Evolutionary conservation across 1,284 basidiomycete genomes (phyloP).

Genomic region (Ceratobasidium sp.): DNA sequence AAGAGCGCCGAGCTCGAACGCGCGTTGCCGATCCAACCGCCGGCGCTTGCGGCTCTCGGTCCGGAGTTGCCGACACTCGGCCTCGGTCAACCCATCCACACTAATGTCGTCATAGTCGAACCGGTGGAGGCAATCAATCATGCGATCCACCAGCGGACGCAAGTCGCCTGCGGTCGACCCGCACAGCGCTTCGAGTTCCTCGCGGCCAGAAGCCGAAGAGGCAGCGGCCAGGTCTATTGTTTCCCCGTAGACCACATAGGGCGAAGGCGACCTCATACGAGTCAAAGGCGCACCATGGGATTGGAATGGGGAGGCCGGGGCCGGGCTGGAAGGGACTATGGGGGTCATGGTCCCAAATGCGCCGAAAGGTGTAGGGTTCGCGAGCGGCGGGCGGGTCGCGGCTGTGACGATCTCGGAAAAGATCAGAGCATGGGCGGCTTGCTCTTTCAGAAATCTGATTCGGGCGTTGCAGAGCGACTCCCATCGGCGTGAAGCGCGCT

Average conservation of each 20-base stretch:
- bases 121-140: not conserved
- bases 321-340: not conserved
- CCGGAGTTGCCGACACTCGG: constrained; percentile 28
- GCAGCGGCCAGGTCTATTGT: constrained; percentile 8
- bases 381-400: constrained; percentile 6
- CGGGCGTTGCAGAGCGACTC: constrained; percentile 35
- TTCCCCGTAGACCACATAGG: constrained; percentile 25
- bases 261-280: constrained; percentile 35
- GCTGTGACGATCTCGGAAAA: constrained; percentile 1
- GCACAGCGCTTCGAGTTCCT: constrained; percentile 22
- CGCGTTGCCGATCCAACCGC: constrained; percentile 31
- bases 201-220: not conserved
- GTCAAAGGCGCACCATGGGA: constrained; percentile 27
- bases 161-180: not conserved
- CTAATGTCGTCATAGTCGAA: constrained; percentile 38
- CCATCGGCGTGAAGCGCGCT: constrained; percentile 25
- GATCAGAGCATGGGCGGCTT: constrained; percentile 9
- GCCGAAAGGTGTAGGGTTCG: constrained; percentile 11
- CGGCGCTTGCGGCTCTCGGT: constrained; percentile 26
- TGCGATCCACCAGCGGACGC: constrained; percentile 34
- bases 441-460: constrained; percentile 27
- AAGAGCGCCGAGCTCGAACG: constrained; percentile 17
- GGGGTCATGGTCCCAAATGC: constrained; percentile 7
- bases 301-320: constrained; percentile 6
- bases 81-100: constrained; percentile 35